A percentile compares a stretch with the other conserved stretches of the same genome.
These are phyloP conservation scores for Myriosclerotinia curreyana DNA, from an alignment of 2,329 filamentous ascomycete genomes.

Conservation along the genomic window DNA sequence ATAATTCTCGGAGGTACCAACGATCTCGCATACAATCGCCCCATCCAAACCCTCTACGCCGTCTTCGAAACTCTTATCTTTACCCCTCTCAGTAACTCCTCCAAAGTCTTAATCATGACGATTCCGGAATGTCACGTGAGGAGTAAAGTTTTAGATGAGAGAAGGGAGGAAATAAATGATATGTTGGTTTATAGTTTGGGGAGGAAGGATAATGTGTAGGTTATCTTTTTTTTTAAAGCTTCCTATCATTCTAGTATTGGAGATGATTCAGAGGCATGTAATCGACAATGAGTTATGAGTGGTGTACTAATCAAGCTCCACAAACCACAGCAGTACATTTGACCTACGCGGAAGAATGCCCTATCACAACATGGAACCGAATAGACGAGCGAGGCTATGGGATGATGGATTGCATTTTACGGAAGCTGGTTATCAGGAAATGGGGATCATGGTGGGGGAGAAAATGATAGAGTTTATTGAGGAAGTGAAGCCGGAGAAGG, in stretches of 20 bases:
- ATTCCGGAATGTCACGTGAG: conserved; percentile 50
- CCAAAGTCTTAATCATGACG: conserved; percentile 60
- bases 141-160: conserved; percentile 38
- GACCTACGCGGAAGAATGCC: conserved; percentile 56
- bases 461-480: conserved; percentile 49
- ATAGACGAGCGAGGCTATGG: conserved; percentile 52
- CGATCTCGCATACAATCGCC: conserved; percentile 49
- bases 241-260: background rate
- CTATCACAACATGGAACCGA: conserved; percentile 49
- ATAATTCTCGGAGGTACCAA: conserved; percentile 64
- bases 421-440: conserved; percentile 57
- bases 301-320: background rate
- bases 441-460: conserved; percentile 56
- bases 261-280: background rate
- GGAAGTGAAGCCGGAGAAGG: conserved; percentile 4
- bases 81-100: conserved; percentile 47
- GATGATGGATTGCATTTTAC: conserved; percentile 62
- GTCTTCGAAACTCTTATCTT: conserved; percentile 49
- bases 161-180: conserved; percentile 50
- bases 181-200: conserved; percentile 42
- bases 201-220: conserved; percentile 26
- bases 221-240: background rate
- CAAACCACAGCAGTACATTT: conserved; percentile 47
- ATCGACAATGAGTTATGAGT: too few relatives aligned
- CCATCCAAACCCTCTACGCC: conserved; percentile 46